Conservation (phyloP, 805 yeast species). For the Myxozyma lipomycoides region DNA sequence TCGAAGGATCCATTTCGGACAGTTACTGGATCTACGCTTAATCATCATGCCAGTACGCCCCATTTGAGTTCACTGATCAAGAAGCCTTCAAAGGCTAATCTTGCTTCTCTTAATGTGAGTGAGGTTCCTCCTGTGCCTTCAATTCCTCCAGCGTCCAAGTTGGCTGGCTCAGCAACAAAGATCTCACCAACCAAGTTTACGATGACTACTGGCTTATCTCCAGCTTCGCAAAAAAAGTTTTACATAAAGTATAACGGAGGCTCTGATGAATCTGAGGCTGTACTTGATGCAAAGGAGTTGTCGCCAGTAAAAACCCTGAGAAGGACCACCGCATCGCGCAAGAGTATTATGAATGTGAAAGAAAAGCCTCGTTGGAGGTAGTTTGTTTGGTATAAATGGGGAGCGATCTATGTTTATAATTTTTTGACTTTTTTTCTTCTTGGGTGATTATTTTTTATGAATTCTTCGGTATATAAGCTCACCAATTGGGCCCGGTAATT, state of each 20-base stretch:
- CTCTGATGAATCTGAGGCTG: background rate
- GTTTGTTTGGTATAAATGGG: background rate
- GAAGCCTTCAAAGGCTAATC: constrained; percentile 1
- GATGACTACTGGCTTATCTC: constrained; percentile 9
- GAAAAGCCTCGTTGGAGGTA: constrained; percentile 22
- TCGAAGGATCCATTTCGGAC: constrained; percentile 16
- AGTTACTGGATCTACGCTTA: constrained; percentile 7
- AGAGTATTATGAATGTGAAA: constrained; percentile 15
- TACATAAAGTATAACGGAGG: constrained; percentile 14
- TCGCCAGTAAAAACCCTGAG: background rate
- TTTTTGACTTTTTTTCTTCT: background rate
- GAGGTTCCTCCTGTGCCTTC: constrained; percentile 1
- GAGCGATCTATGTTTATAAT: background rate
- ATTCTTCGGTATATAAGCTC: background rate
- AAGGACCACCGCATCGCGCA: constrained; percentile 6
- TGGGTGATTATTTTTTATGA: background rate
- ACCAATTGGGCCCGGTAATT: too few relatives aligned
- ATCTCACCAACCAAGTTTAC: constrained; percentile 1
- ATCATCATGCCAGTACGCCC: constrained; percentile 24
- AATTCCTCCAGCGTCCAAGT: constrained; percentile 3
- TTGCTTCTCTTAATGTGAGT: background rate
- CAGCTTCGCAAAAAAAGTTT: constrained; percentile 13
- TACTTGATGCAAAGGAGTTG: background rate
- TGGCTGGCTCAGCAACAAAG: constrained; percentile 1
- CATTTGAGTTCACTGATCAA: constrained; percentile 6